A percentile compares a stretch with the other conserved stretches of the same genome.
phyloP scores from a whole-genome alignment of 305 asterid genomes.

The Fraxinus paxiana region DNA sequence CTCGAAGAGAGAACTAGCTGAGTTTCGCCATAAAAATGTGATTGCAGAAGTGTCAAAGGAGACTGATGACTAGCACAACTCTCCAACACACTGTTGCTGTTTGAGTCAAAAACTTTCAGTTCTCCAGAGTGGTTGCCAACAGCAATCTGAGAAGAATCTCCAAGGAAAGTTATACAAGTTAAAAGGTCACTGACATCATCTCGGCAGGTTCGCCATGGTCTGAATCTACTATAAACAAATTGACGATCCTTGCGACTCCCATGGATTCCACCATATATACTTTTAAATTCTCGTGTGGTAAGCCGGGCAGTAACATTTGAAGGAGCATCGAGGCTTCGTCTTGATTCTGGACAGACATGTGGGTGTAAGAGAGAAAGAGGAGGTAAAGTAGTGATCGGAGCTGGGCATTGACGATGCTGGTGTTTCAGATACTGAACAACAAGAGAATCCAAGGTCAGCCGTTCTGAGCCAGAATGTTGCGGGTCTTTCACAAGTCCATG shows the following conservation, averaged over 20 bases:
- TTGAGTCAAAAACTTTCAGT: conserved; percentile 76
- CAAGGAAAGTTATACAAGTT: conserved; percentile 80
- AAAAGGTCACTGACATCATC: conserved; percentile 65
- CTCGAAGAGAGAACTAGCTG: conserved; percentile 82
- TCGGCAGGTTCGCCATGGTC: conserved; percentile 98
- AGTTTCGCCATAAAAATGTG: conserved; percentile 56
- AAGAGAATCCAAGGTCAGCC: conserved; percentile 79
- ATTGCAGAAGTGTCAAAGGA: conserved; percentile 73
- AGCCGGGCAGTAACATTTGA: conserved; percentile 88
- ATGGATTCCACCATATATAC: conserved; percentile 69
- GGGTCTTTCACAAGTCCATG: conserved; percentile 54
- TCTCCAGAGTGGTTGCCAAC: conserved; percentile 91
- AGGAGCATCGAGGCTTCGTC: conserved; percentile 86
- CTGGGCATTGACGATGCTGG: conserved; percentile 97
- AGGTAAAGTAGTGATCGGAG: conserved; percentile 97
- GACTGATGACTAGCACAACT: conserved; percentile 78
- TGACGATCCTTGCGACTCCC: conserved; percentile 95
- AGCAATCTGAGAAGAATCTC: conserved; percentile 79
- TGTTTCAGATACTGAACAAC: conserved; percentile 94
- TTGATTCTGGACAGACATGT: conserved; percentile 94
- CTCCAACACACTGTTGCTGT: conserved; percentile 70
- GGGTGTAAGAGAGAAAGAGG: conserved; percentile 97
- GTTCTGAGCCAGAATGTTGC: conserved; percentile 61
- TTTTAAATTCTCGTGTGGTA: conserved; percentile 79
- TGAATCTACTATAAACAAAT: conserved; percentile 83